These are phyloP conservation scores for Aspergillus awamori DNA, from an alignment of 2,329 filamentous ascomycete species.

Conservation along the genomic window DNA sequence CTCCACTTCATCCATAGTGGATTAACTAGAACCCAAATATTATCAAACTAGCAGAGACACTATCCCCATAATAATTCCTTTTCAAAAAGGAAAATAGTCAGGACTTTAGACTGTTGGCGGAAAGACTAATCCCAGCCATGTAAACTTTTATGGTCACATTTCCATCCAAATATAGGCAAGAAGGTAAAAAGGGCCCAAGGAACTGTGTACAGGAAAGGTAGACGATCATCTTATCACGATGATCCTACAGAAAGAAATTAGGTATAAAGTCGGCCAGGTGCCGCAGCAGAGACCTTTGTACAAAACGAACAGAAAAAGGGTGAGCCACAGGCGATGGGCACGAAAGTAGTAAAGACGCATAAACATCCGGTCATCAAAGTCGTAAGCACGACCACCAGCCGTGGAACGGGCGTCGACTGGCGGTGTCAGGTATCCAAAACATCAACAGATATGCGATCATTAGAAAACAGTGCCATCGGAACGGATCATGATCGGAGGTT, in stretches of 20 bases:
- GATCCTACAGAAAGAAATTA: conserved; percentile 16
- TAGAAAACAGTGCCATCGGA: conserved; percentile 97
- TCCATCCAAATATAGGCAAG: conserved; percentile 2
- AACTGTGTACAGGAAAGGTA: conserved; percentile 18
- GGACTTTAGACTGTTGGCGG: not conserved
- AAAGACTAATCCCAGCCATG: not conserved
- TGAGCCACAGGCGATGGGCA: not conserved
- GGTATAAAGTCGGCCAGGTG: conserved; percentile 16
- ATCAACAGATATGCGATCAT: conserved; percentile 27
- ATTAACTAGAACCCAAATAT: not conserved
- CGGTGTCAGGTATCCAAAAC: conserved; percentile 31
- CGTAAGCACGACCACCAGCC: conserved; percentile 32
- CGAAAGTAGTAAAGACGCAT: conserved; percentile 18
- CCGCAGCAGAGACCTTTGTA: conserved; percentile 16
- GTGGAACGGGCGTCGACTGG: conserved; percentile 20
- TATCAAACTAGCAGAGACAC: not conserved
- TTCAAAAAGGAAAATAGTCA: not conserved
- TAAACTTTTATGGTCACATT: conserved; percentile 10
- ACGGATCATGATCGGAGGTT: conserved; percentile 92
- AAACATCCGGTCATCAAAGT: conserved; percentile 35
- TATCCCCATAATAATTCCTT: not conserved
- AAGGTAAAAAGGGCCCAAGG: conserved; percentile 9
- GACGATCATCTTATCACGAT: conserved; percentile 11
- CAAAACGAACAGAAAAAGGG: conserved; percentile 17
- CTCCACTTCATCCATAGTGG: not conserved